Conservation (phyloP, 768 basidiomycete genomes). For the Suillus occidentalis region DNA sequence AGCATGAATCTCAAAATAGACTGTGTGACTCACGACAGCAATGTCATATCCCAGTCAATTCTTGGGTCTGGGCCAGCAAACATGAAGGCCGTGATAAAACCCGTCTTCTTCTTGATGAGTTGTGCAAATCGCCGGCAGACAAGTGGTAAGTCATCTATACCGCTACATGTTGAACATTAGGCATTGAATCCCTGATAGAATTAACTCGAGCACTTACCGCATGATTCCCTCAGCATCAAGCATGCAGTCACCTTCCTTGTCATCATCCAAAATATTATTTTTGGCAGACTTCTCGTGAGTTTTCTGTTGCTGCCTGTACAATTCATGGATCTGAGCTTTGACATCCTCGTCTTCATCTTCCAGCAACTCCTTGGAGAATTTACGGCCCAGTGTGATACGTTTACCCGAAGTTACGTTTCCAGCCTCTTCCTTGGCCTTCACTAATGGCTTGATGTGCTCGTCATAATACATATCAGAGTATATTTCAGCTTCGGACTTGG, state of each 20-base stretch:
- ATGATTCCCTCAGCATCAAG: neutral
- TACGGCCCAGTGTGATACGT: neutral
- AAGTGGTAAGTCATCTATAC: slow-evolving; percentile 6
- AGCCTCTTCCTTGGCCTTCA: slow-evolving; percentile 7
- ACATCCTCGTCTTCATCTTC: neutral
- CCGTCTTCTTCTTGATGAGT: neutral
- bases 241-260: neutral
- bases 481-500: neutral
- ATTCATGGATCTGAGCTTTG: neutral
- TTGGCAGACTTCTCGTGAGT: neutral
- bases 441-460: slow-evolving; percentile 5
- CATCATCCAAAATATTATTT: too few species aligned
- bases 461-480: neutral
- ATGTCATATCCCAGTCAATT: slow-evolving; percentile 10
- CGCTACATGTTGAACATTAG: slow-evolving; percentile 1
- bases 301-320: slow-evolving; percentile 3
- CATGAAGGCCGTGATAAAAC: neutral
- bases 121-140: neutral
- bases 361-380: slow-evolving; percentile 4
- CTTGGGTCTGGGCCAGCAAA: slow-evolving; percentile 7
- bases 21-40: neutral
- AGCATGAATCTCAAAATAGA: neutral
- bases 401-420: neutral
- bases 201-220: neutral
- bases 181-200: neutral